Evolutionary conservation across 768 basidiomycete species (phyloP), one percentile per base, ranked within the genome.

Genomic region (Leccinum imitatum): DNA sequence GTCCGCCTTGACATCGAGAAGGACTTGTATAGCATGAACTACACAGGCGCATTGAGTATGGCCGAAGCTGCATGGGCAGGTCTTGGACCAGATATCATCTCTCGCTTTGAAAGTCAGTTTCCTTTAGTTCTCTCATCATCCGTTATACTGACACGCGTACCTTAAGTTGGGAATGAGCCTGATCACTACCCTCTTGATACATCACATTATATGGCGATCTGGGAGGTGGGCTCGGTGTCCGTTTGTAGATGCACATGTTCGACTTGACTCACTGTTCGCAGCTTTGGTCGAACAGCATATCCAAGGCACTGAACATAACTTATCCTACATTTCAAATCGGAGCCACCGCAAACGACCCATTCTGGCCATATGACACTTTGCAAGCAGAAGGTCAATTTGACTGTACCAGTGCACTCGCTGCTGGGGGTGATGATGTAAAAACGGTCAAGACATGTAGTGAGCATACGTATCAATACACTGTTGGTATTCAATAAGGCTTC

Each of bases 391-490:
- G 52, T 15, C 65, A 65, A 19, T 72, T 84, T 17, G 79, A 81
- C 54, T 83, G 82, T 57, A 78, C 78, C 33, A 84, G 80, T 54
- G 76, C 80, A 13, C 69, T 83, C 10, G 78, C 77, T 39, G 78
- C 81, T 47, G 82, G 82, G 31, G 79, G 75, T 3, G 73, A 81
- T 57, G 63, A 65, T 7, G 77, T 69, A 30, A 66, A 72, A 57
- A 79, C 79, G n/a, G 79, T 80, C 13, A 74, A 71, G 52, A 75
- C 73, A 3, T 83, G 82, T 63, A 82, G 80, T 60, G 82, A 84
- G 66, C 82, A 82, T 57, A 81, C 81, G 2, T 82, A 83, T 62
- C 81, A 83, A 58, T 83, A 83, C 62, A 81, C 78, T 59, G 81
- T 81, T 61, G 62, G 79, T 66, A 50, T 30, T 37, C 13, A 4